Conservation (phyloP, 495 filamentous ascomycete genomes). For the Neurospora pannonica region DNA sequence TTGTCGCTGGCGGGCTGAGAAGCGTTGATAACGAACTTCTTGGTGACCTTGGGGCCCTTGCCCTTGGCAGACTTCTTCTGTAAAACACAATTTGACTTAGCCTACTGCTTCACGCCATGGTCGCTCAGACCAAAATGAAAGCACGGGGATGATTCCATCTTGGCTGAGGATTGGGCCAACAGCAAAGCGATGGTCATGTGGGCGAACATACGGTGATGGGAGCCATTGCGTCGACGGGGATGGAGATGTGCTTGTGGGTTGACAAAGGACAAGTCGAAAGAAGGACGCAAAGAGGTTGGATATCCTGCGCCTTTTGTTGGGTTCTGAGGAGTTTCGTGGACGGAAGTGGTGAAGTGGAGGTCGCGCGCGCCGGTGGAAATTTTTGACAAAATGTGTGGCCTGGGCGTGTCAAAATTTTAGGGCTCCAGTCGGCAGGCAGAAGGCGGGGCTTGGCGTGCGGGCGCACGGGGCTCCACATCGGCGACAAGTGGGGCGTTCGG, state of each 20-base stretch:
- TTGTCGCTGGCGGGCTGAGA: constrained; percentile 96
- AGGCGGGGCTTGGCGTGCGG: constrained; percentile 1
- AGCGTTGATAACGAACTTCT: constrained; percentile 97
- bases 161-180: constrained; percentile 46
- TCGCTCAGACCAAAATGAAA: constrained; percentile 18
- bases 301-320: constrained; percentile 38
- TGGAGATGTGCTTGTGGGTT: constrained; percentile 9
- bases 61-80: constrained; percentile 57
- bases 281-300: constrained; percentile 57
- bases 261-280: neutral
- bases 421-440: constrained; percentile 7
- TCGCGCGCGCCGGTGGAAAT: neutral
- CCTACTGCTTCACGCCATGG: constrained; percentile 80
- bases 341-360: neutral
- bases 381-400: constrained; percentile 13
- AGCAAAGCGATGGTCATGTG: constrained; percentile 75
- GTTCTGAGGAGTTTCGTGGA: constrained; percentile 8
- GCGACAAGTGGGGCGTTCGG: neutral
- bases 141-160: neutral
- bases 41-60: constrained; percentile 53
- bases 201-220: constrained; percentile 60
- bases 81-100: constrained; percentile 54
- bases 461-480: neutral
- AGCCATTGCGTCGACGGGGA: constrained; percentile 42
- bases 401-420: constrained; percentile 11